Conservation (phyloP, 1,284 basidiomycete genomes). For the Rhodotorula sp. region DNA sequence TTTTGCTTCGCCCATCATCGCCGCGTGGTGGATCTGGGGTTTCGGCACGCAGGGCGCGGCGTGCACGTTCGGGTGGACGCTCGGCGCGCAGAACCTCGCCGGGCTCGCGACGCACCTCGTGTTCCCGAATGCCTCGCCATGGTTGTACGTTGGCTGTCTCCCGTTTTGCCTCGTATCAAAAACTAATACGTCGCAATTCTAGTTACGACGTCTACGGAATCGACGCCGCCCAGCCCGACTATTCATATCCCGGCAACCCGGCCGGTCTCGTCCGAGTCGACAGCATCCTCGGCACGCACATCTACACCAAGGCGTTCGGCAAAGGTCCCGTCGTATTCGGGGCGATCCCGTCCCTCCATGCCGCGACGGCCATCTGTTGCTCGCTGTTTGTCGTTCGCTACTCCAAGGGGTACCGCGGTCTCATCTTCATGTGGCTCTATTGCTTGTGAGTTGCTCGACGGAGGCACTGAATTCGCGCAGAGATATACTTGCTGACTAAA, state of each 20-base stretch:
- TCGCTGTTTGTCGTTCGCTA: constrained; percentile 39
- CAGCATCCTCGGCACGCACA: constrained; percentile 40
- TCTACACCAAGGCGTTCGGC: constrained; percentile 42
- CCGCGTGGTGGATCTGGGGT: constrained; percentile 44
- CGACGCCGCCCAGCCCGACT: constrained; percentile 37
- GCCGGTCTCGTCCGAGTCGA: constrained; percentile 43
- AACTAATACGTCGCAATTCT: no score
- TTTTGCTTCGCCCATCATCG: constrained; percentile 42
- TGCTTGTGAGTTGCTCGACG: constrained; percentile 8
- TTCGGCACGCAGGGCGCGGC: constrained; percentile 43
- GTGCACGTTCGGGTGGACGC: constrained; percentile 39
- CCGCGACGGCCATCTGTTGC: constrained; percentile 43
- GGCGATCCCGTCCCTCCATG: constrained; percentile 44
- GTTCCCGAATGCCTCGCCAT: constrained; percentile 42
- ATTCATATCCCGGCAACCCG: constrained; percentile 41
- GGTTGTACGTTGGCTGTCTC: constrained; percentile 32
- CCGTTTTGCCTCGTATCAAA: no score
- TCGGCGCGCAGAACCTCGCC: constrained; percentile 43
- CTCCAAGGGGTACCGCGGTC: constrained; percentile 25
- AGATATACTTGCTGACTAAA: background rate
- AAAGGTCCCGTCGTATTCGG: constrained; percentile 41
- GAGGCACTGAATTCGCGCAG: background rate
- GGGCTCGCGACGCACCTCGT: constrained; percentile 42
- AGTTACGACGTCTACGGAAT: constrained; percentile 38
- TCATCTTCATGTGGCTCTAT: constrained; percentile 37